Evolutionary conservation across 148 eudicot genomes (phyloP), one percentile per base, ranked within the genome.

Genomic region (Persicaria maculosa): DNA sequence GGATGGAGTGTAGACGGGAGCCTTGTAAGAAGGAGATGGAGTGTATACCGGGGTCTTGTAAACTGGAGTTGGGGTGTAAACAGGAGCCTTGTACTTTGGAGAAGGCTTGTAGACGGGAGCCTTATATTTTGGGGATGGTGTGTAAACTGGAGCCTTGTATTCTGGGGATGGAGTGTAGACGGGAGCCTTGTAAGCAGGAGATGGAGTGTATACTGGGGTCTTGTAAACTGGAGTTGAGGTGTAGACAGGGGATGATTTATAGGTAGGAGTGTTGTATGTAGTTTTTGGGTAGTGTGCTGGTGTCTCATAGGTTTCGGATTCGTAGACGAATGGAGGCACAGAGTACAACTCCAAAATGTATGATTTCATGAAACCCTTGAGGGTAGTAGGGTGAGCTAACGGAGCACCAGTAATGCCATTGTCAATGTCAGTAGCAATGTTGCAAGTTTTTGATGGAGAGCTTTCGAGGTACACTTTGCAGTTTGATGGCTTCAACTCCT

Each of bases 391-490:
- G 20, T 73, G 74, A 31, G 44, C 47, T 16, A 76, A 44, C 0
- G 61, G 71, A 55, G 76, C 74, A 16, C 82, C 77, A 0, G 52
- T 44, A 14, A 54, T 14, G 5, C 82, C 79, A 0, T 17, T 58
- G 9, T 64, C 54, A 20, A 61, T 71, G 14, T 80, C 68, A 25
- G 78, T 80, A 17, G 79, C 72, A 11, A 80, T 55, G 19, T 76
- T 76, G 47, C 79, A 76, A 1, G 79, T 72, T 16, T 64, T 25
- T 50, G 79, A 80, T 52, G 79, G 76, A 71, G 82, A 79, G 54
- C 81, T 79, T 43, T 75, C 71, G 16, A 79, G 72, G 48, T 48
- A 48, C 9, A 79, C 78, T 47, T 79, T 79, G 75, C 81, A 79
- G 31, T 79, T 65, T 0, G 74, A 47, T 46, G 81, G 81, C 15